Conservation (phyloP, 2,329 filamentous ascomycete species). For the Calonectria pseudoturangicola region DNA sequence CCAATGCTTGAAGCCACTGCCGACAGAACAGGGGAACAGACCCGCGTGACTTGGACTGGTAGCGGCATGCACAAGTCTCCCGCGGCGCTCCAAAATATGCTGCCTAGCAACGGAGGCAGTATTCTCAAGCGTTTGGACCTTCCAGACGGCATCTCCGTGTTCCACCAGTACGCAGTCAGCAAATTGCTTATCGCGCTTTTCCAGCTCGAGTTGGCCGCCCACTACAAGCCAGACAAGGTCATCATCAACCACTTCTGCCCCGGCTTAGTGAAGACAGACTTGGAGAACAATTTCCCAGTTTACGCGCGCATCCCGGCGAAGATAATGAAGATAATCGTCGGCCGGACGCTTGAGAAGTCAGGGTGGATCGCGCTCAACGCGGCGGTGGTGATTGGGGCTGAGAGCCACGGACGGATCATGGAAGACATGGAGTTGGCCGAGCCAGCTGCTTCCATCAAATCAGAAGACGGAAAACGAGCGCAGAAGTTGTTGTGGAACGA, state of each 20-base stretch:
- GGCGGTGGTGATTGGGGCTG: conserved; percentile 35
- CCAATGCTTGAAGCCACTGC: conserved; percentile 48
- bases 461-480: conserved; percentile 9
- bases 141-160: neutral
- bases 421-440: conserved; percentile 33
- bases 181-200: conserved; percentile 47
- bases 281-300: conserved; percentile 39
- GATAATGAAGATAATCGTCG: conserved; percentile 23
- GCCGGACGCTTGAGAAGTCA: conserved; percentile 38
- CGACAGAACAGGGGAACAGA: neutral
- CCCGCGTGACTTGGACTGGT: conserved; percentile 46
- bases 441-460: neutral
- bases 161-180: conserved; percentile 38
- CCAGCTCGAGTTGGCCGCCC: conserved; percentile 41
- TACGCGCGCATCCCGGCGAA: conserved; percentile 39
- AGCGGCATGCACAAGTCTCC: conserved; percentile 43
- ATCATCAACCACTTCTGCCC: conserved; percentile 47
- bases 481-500: conserved; percentile 35
- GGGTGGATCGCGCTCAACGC: conserved; percentile 48
- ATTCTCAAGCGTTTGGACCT: conserved; percentile 37
- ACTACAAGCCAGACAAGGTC: conserved; percentile 34
- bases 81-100: conserved; percentile 12
- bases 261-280: conserved; percentile 37
- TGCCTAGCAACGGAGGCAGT: conserved; percentile 12
- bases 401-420: conserved; percentile 45